Evolutionary conservation across 306 rosid genomes (phyloP).

Genomic region (Betula pendula): DNA sequence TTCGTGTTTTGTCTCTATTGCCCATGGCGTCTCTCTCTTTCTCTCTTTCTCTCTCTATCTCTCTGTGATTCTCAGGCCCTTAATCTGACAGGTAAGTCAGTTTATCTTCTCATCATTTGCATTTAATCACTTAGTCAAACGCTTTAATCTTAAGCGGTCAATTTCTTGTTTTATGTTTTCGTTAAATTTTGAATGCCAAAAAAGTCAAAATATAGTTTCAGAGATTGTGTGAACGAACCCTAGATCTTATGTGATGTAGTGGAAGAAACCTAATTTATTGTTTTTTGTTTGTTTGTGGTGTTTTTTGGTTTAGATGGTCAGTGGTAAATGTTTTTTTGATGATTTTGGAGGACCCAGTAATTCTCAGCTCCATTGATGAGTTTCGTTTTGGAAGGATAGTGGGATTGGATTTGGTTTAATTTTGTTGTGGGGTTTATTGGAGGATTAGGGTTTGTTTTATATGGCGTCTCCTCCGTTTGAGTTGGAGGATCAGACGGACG

Average conservation of each 20-base stretch:
- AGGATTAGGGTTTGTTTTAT: conserved; percentile 38
- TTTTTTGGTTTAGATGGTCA: conserved; percentile 2
- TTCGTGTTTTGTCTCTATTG: not conserved
- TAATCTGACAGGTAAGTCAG: not conserved
- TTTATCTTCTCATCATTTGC: not conserved
- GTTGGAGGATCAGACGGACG: conserved; percentile 86
- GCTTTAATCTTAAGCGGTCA: not conserved
- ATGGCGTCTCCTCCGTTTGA: conserved; percentile 88
- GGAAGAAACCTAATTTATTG: not conserved
- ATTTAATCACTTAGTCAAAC: not conserved
- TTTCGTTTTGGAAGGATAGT: not conserved
- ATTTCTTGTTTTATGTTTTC: not conserved
- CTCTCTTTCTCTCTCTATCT: not conserved
- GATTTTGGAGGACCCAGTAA: not conserved
- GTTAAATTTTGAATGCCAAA: not conserved
- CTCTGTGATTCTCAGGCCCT: not conserved
- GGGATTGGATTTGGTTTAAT: not conserved
- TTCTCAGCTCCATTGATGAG: not conserved
- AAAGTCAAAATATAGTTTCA: not conserved
- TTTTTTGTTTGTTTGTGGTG: not conserved
- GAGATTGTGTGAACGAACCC: not conserved
- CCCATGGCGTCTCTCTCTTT: not conserved
- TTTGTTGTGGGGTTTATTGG: not conserved
- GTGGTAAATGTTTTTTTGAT: not conserved
- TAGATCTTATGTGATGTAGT: not conserved